phyloP scores from a whole-genome alignment of 148 eudicot genomes.

The Vaccinium vitisidaea region DNA sequence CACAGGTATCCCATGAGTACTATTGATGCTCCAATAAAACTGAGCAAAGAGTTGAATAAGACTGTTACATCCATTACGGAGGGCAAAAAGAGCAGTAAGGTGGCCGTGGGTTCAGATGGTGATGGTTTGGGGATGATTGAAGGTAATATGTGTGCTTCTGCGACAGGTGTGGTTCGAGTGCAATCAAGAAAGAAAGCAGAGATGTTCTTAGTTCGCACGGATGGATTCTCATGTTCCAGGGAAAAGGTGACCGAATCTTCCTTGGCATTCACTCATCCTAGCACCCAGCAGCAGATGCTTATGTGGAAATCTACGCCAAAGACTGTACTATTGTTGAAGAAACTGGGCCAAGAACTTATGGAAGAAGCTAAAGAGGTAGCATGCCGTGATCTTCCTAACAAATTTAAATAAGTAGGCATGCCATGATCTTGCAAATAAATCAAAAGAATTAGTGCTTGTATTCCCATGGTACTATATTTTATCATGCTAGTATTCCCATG shows the following conservation, averaged over 20 bases:
- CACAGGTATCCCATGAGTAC: slow-evolving; percentile 15
- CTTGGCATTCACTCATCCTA: slow-evolving; percentile 97
- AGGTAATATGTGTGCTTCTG: slow-evolving; percentile 92
- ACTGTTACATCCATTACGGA: slow-evolving; percentile 20
- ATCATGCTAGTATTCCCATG: background rate
- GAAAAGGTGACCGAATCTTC: slow-evolving; percentile 98
- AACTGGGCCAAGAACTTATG: slow-evolving; percentile 87
- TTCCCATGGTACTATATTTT: background rate
- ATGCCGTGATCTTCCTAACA: background rate
- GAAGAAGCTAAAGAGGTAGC: slow-evolving; percentile 97
- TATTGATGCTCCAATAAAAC: slow-evolving; percentile 23
- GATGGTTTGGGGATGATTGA: slow-evolving; percentile 48
- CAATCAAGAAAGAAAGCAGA: slow-evolving; percentile 98
- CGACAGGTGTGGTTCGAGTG: slow-evolving; percentile 92
- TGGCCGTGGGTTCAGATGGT: slow-evolving; percentile 31
- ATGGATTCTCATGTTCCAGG: slow-evolving; percentile 91
- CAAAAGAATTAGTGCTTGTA: background rate
- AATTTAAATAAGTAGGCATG: background rate
- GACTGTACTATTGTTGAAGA: slow-evolving; percentile 85
- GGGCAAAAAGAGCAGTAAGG: slow-evolving; percentile 32
- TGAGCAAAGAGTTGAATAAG: slow-evolving; percentile 23
- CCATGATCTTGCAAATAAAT: background rate
- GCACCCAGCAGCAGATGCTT: slow-evolving; percentile 99
- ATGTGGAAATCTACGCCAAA: slow-evolving; percentile 98
- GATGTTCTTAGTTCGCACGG: slow-evolving; percentile 96